These are phyloP conservation scores for Juglanconis sp. DNA, from an alignment of 2,329 filamentous ascomycete species.

Conservation along the genomic window DNA sequence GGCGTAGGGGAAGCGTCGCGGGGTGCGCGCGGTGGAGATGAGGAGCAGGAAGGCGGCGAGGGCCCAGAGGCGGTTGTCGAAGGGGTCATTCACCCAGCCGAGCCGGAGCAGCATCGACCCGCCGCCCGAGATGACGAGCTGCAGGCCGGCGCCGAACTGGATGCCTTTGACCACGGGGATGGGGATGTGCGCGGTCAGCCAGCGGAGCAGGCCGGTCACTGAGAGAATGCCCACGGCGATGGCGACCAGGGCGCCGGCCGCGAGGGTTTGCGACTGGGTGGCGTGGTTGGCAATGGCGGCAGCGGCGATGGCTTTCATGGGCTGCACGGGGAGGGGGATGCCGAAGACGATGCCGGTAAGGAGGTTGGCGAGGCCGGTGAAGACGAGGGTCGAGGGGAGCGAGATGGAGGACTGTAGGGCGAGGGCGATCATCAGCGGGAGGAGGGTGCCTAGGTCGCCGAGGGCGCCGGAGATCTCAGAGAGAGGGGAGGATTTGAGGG, in stretches of 20 bases:
- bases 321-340: constrained; percentile 86
- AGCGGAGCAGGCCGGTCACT: constrained; percentile 71
- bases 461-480: constrained; percentile 82
- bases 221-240: constrained; percentile 72
- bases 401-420: constrained; percentile 75
- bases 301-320: constrained; percentile 82
- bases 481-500: constrained; percentile 44
- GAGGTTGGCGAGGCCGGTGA: constrained; percentile 85
- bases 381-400: constrained; percentile 78
- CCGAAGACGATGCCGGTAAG: constrained; percentile 79
- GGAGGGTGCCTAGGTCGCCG: constrained; percentile 84
- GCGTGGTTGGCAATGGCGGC: constrained; percentile 74
- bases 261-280: constrained; percentile 68
- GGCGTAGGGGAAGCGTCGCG: constrained; percentile 69
- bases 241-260: constrained; percentile 78
- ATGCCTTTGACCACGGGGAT: constrained; percentile 91
- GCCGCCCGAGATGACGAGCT: constrained; percentile 75
- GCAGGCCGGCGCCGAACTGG: constrained; percentile 86
- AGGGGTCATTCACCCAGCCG: constrained; percentile 63
- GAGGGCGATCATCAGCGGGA: constrained; percentile 85
- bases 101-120: constrained; percentile 64
- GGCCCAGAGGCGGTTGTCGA: constrained; percentile 78
- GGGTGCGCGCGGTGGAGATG: constrained; percentile 61
- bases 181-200: constrained; percentile 72
- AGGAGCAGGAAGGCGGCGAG: constrained; percentile 70